A percentile compares a stretch with the other conserved stretches of the same genome.
Conservation (phyloP, 176 grass and related monocot species). For the Triticum urartu region DNA sequence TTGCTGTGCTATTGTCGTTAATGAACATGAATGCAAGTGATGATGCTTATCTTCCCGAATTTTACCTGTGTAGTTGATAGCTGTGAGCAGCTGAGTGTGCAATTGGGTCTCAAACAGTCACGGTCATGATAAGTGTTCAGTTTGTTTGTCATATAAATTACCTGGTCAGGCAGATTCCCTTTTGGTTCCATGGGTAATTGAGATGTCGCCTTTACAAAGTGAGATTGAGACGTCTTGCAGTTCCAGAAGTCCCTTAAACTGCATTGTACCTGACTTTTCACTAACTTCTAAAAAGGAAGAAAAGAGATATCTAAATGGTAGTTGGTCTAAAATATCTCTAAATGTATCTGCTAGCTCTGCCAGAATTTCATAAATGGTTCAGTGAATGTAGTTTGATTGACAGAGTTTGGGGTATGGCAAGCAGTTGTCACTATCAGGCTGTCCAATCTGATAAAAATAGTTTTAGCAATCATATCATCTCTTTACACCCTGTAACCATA, state of each 20-base stretch:
- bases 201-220: constrained; percentile 2
- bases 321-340: not conserved
- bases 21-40: not conserved
- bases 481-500: constrained; percentile 6
- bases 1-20: constrained; percentile 4
- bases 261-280: not conserved
- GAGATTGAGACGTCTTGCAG: constrained; percentile 9
- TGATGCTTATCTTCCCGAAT: not conserved
- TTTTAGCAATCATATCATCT: constrained; percentile 23
- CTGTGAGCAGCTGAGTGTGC: not conserved
- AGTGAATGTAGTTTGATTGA: not conserved
- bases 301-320: not conserved
- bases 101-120: not conserved
- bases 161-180: not conserved
- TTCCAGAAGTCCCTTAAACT: not conserved
- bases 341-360: not conserved
- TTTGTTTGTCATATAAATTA: not conserved
- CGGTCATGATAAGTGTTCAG: not conserved
- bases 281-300: not conserved
- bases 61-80: not conserved
- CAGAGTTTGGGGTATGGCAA: not conserved
- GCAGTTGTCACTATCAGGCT: not conserved
- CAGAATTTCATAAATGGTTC: not conserved
- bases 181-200: not conserved
- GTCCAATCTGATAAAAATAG: not conserved